A percentile compares a stretch with the other conserved stretches of the same genome.
phyloP scores from a whole-genome alignment of 768 basidiomycete genomes.

The Rhodotorula paludigena region DNA sequence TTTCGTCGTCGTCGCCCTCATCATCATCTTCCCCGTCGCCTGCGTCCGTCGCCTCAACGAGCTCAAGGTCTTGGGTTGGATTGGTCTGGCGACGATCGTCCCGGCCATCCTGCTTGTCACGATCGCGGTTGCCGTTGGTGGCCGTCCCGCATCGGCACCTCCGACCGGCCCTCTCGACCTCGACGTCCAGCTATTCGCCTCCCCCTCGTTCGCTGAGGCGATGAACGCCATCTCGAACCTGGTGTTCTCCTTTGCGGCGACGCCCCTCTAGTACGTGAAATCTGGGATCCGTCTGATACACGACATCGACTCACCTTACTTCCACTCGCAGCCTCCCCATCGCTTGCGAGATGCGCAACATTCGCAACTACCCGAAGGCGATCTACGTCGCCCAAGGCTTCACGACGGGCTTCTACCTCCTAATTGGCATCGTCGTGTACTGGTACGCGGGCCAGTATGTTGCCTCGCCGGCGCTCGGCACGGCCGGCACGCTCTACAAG shows the following conservation, averaged over 20 bases:
- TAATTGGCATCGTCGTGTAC: conserved; percentile 40
- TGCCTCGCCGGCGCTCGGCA: conserved; percentile 44
- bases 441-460: conserved; percentile 39
- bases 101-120: conserved; percentile 38
- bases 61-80: conserved; percentile 44
- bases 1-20: conserved; percentile 45
- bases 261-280: conserved; percentile 2
- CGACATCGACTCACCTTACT: too few species aligned
- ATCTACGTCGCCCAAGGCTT: conserved; percentile 36
- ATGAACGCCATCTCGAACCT: conserved; percentile 46
- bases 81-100: conserved; percentile 38
- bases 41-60: conserved; percentile 44
- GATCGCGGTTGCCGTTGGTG: conserved; percentile 40
- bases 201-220: conserved; percentile 35
- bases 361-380: conserved; percentile 44
- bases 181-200: conserved; percentile 32
- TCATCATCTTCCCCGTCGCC: conserved; percentile 40
- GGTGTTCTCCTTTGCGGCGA: conserved; percentile 41
- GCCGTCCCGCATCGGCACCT: conserved; percentile 42
- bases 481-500: conserved; percentile 42
- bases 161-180: conserved; percentile 39
- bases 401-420: conserved; percentile 25
- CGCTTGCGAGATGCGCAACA: conserved; percentile 47
- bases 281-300: too few species aligned
- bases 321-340: too few species aligned